Conservation (phyloP, 176 grass and related monocot genomes). For the Thalia dealbata region DNA sequence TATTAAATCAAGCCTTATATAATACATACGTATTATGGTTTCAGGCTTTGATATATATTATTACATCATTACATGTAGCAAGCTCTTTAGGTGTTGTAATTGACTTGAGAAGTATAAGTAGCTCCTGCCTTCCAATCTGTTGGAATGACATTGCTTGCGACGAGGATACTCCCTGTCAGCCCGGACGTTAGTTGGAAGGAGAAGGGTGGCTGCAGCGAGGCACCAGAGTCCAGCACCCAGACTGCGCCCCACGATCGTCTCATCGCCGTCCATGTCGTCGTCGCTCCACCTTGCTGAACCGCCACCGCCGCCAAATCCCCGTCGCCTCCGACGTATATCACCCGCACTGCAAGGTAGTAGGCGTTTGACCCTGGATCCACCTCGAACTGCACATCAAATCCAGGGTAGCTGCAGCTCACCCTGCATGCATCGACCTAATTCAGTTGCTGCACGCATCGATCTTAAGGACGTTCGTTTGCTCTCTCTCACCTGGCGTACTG, state of each 20-base stretch:
- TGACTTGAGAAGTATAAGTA: slow-evolving; percentile 35
- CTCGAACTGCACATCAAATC: slow-evolving; percentile 28
- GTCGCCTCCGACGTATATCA: slow-evolving; percentile 52
- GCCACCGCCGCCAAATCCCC: slow-evolving; percentile 56
- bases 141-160: slow-evolving; percentile 55
- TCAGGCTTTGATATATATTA: too few relatives aligned
- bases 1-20: too few relatives aligned
- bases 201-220: slow-evolving; percentile 43
- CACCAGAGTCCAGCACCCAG: slow-evolving; percentile 33
- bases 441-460: too few relatives aligned
- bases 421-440: too few relatives aligned
- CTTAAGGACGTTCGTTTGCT: too few relatives aligned
- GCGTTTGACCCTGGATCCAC: slow-evolving; percentile 61
- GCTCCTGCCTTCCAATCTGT: slow-evolving; percentile 37
- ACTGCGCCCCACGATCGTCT: slow-evolving; percentile 41
- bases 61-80: too few relatives aligned
- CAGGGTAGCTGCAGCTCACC: too few relatives aligned
- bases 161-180: slow-evolving; percentile 33
- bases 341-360: slow-evolving; percentile 40
- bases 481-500: slow-evolving; percentile 40
- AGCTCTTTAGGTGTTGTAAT: too few relatives aligned
- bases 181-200: slow-evolving; percentile 45
- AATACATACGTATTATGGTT: too few relatives aligned
- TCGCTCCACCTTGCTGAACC: slow-evolving; percentile 16
- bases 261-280: slow-evolving; percentile 33